phyloP scores from a whole-genome alignment of 1,139 yeast species.

The Pneumocystis wakefieldiae region DNA sequence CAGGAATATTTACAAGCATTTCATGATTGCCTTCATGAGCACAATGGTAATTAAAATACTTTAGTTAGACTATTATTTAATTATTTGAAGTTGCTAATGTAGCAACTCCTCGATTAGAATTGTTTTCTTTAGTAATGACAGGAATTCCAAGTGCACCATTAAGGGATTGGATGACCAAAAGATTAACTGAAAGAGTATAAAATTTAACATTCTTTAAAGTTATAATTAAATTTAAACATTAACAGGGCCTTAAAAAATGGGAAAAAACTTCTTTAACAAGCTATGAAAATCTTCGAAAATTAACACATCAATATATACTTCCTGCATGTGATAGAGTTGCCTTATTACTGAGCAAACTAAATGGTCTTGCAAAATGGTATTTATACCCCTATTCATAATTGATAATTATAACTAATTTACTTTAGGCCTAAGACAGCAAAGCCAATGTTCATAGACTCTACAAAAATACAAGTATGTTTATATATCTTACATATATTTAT shows the following conservation, averaged over 20 bases:
- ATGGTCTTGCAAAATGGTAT: constrained; percentile 1
- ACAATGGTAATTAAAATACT: neutral
- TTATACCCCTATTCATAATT: neutral
- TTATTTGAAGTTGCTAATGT: neutral
- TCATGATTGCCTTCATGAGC: neutral
- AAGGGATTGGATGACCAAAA: constrained; percentile 34
- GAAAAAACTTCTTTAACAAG: constrained; percentile 33
- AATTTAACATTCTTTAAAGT: neutral
- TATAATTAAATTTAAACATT: neutral
- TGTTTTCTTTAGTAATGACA: constrained; percentile 14
- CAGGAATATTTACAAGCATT: neutral
- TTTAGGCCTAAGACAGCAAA: neutral
- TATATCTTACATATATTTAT: neutral
- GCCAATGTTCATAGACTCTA: neutral
- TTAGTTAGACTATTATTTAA: neutral
- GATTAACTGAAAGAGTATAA: constrained; percentile 37
- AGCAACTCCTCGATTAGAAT: constrained; percentile 2
- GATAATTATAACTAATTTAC: neutral
- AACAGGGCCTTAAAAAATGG: constrained; percentile 43
- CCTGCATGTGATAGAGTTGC: constrained; percentile 45
- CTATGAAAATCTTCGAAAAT: constrained; percentile 35
- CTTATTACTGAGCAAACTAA: constrained; percentile 23
- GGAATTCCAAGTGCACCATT: constrained; percentile 22
- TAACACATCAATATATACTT: constrained; percentile 34
- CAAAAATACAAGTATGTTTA: neutral